Base-by-base conservation (phyloP, 352 stramenopile genomes). In the Globisporangium okanoganense region DNA sequence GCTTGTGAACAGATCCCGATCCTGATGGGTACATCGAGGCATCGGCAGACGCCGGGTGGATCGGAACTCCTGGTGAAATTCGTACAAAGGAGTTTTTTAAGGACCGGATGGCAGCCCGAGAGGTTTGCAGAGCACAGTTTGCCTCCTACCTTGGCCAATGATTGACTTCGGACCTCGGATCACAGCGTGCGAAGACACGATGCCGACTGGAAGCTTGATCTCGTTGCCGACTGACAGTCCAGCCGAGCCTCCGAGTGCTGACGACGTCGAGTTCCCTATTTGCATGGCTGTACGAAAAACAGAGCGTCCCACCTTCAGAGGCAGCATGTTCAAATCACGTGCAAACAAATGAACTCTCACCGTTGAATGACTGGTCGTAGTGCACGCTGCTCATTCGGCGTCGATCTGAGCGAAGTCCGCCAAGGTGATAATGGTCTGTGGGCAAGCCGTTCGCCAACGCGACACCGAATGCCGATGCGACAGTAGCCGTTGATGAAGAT, bases 341-440 rank as follows among this genome's bases (percentile, higher is more conserved):
- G 5, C 18, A 7, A 25, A 27, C 12, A 7, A 27, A 41, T 12
- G 13, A 25, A 41, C 12, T 65, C 60, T 45, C 52, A 83, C 71
- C 65, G 49, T 49, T 76, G 43, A 76, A 56, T 8, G 72, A 60
- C 18, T 78, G 71, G 27, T 90, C 80, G 49, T 86, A 90, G 40
- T 86, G 80, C 16, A 87, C 69, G 27, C 72, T 87, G 45, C 58
- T 75, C 41, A 87, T 58, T 0, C 77, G 64, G 14, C 81, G 63
- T 35, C 78, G 70, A 22, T 84, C 75, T 2, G 70, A 79, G 0
- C 75, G 71, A n/a, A 80, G 47, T 5, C 70, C 63, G 2, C 67
- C 71, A 27, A 78, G 50, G 18, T 82, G 73, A 4, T 75, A 60
- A 13, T 79, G 68, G 12, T 83, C 79, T 5, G 58, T 47, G 16